Percentiles rank a stretch among this genome's conserved stretches.
Conservation (phyloP, 1,284 basidiomycete genomes). For the Cerrena zonata region DNA sequence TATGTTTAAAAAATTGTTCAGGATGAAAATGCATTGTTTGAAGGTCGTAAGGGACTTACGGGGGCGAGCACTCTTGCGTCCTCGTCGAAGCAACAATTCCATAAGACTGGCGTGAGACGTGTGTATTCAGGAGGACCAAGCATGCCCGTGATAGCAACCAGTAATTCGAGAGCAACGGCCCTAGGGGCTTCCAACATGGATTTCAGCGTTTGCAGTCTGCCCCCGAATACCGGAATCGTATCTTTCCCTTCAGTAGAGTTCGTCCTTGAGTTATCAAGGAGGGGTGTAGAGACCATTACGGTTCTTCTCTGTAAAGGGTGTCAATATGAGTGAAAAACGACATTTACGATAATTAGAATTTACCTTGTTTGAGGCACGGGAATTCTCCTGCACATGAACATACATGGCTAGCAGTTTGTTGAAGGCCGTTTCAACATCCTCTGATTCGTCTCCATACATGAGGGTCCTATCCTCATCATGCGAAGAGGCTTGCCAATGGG, state of each 20-base stretch:
- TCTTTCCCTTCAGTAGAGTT: neutral
- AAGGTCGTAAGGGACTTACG: conserved; percentile 33
- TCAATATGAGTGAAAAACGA: conserved; percentile 7
- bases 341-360: conserved; percentile 3
- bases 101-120: conserved; percentile 46
- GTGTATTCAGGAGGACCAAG: conserved; percentile 44
- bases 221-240: conserved; percentile 14
- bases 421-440: conserved; percentile 38
- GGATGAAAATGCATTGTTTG: neutral
- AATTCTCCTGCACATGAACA: conserved; percentile 40
- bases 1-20: neutral
- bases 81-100: conserved; percentile 45
- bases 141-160: conserved; percentile 55
- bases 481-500: conserved; percentile 28
- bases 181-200: conserved; percentile 42
- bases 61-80: conserved; percentile 43
- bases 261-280: conserved; percentile 22
- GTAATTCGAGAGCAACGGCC: conserved; percentile 45
- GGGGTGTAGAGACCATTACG: conserved; percentile 26
- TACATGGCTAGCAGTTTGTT: conserved; percentile 47
- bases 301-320: conserved; percentile 15
- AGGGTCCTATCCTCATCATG: conserved; percentile 10
- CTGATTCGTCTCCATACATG: conserved; percentile 33
- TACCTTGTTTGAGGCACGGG: conserved; percentile 42
- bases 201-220: conserved; percentile 36